Evolutionary conservation across 306 rosid species (phyloP).

Genomic region (Glycine tomentella): DNA sequence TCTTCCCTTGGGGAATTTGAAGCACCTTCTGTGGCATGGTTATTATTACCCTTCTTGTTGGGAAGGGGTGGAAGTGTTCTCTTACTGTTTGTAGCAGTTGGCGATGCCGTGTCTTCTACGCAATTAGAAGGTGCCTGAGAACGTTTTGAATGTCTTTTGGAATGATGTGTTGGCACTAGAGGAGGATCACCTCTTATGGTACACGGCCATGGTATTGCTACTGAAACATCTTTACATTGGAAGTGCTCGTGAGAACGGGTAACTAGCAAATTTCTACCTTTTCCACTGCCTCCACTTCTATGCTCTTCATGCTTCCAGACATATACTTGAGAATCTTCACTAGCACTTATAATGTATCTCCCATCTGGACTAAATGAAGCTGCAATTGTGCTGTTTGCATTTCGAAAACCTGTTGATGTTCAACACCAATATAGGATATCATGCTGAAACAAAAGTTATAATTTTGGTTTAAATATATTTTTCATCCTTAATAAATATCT

Average conservation of each 20-base stretch:
- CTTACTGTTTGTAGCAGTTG: constrained; percentile 22
- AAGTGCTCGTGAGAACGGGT: constrained; percentile 66
- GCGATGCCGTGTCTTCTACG: constrained; percentile 32
- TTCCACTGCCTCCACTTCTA: constrained; percentile 46
- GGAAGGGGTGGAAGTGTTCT: constrained; percentile 68
- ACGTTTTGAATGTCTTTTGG: constrained; percentile 63
- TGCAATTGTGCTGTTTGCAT: constrained; percentile 62
- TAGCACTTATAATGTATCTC: constrained; percentile 70
- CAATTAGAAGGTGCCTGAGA: constrained; percentile 39
- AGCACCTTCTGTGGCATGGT: constrained; percentile 25
- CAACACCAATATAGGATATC: background rate
- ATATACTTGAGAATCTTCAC: constrained; percentile 85
- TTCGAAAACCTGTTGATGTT: constrained; percentile 59
- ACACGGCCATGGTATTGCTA: constrained; percentile 79
- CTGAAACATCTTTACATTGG: constrained; percentile 76
- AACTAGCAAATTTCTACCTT: constrained; percentile 45
- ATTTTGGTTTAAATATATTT: too few species aligned
- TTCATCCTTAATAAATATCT: too few species aligned
- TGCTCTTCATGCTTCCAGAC: constrained; percentile 73
- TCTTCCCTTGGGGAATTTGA: constrained; percentile 50
- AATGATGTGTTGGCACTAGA: constrained; percentile 18
- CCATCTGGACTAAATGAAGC: constrained; percentile 74
- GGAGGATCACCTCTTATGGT: constrained; percentile 69
- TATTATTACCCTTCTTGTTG: constrained; percentile 49
- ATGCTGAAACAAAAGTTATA: background rate